phyloP scores from a whole-genome alignment of 1,284 basidiomycete genomes.

The Puccinia hordei region DNA sequence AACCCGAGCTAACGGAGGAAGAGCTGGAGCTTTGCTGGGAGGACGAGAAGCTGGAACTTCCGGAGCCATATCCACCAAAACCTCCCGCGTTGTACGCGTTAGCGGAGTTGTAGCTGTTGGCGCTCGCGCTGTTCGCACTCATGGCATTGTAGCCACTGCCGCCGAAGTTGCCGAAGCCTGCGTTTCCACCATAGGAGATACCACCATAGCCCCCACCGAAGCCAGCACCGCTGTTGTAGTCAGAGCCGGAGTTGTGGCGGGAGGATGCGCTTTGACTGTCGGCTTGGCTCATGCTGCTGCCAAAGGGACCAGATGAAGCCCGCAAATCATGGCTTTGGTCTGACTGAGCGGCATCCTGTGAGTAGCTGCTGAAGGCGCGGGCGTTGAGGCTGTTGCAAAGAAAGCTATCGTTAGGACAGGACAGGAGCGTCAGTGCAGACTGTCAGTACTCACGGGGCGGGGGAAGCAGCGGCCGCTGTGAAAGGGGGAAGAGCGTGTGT shows the following conservation, averaged over 20 bases:
- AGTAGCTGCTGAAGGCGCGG: neutral
- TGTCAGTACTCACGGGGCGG: neutral
- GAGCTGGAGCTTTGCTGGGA: no score
- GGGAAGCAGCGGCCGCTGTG: neutral
- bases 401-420: neutral
- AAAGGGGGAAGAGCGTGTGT: neutral
- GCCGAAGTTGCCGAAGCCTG: no score
- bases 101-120: neutral
- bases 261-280: neutral
- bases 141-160: neutral
- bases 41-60: no score
- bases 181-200: neutral
- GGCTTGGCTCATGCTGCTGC: neutral
- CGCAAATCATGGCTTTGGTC: neutral
- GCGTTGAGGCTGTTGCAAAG: neutral
- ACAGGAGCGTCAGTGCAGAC: no score
- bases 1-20: no score
- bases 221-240: neutral
- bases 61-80: no score
- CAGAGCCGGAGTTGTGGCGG: neutral
- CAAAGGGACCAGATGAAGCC: neutral
- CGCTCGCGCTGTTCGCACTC: neutral
- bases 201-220: no score
- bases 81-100: no score
- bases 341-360: neutral